phyloP scores from a whole-genome alignment of 2,329 filamentous ascomycete genomes.

The Bimuria novae-zelandiae region DNA sequence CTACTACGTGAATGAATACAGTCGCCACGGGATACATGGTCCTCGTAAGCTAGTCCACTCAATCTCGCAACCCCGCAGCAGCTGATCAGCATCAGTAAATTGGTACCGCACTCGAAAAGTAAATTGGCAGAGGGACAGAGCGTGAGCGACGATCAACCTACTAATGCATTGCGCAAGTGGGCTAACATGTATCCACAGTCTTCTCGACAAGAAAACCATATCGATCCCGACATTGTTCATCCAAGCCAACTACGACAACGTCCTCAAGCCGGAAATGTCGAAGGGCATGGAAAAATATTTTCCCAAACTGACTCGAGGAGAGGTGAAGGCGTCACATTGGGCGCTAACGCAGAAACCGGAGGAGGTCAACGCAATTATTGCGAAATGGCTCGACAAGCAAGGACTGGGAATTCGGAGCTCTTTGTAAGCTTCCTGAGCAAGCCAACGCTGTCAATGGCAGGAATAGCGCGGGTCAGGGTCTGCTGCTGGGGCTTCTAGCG shows the following conservation, averaged over 20 bases:
- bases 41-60: constrained; percentile 57
- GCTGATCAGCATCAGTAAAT: constrained; percentile 59
- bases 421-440: constrained; percentile 42
- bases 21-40: constrained; percentile 73
- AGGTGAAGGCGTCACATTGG: constrained; percentile 80
- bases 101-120: constrained; percentile 80
- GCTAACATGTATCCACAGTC: constrained; percentile 19
- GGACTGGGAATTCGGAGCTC: constrained; percentile 53
- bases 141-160: constrained; percentile 31
- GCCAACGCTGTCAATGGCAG: background rate
- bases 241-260: constrained; percentile 69
- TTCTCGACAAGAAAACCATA: constrained; percentile 40
- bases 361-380: constrained; percentile 71
- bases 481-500: background rate
- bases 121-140: constrained; percentile 77
- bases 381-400: constrained; percentile 67
- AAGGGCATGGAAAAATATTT: constrained; percentile 71
- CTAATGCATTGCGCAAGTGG: background rate
- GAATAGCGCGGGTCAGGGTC: constrained; percentile 7
- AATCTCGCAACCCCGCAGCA: background rate
- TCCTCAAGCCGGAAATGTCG: constrained; percentile 74
- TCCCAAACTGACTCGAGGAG: constrained; percentile 64
- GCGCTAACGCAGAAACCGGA: constrained; percentile 73
- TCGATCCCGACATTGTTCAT: constrained; percentile 71
- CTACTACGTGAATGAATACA: constrained; percentile 75